phyloP scores from a whole-genome alignment of 352 stramenopile genomes.

The Phytophthora lateralis region DNA sequence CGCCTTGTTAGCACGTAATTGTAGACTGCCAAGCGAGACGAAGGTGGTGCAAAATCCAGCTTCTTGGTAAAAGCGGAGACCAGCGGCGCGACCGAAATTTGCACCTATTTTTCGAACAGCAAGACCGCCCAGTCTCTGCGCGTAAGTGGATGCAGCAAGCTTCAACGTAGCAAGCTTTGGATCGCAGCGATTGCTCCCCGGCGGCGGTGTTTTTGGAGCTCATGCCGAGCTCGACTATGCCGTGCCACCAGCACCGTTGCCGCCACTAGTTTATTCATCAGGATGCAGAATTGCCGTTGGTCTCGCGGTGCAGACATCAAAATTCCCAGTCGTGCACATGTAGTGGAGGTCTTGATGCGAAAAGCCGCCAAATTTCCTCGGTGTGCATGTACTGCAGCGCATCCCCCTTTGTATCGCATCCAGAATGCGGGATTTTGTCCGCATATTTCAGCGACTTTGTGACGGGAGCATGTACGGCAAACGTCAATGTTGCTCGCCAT shows the following conservation, averaged over 20 bases:
- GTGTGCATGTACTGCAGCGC: neutral
- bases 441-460: constrained; percentile 7
- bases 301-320: neutral
- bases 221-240: neutral
- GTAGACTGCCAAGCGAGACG: no score
- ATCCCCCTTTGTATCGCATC: neutral
- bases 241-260: neutral
- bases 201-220: no score
- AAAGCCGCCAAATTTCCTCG: neutral
- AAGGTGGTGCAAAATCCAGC: constrained; percentile 1
- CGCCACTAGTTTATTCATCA: neutral
- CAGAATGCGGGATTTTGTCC: neutral
- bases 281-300: neutral
- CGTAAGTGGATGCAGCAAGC: neutral
- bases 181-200: no score
- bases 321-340: no score
- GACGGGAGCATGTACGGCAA: constrained; percentile 8
- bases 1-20: neutral
- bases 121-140: neutral
- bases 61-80: neutral
- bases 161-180: neutral
- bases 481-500: neutral
- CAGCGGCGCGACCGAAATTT: neutral
- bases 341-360: neutral
- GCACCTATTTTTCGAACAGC: constrained; percentile 2